Base-by-base conservation (phyloP, 139 green algal species). In the Coelastrella sp. region DNA sequence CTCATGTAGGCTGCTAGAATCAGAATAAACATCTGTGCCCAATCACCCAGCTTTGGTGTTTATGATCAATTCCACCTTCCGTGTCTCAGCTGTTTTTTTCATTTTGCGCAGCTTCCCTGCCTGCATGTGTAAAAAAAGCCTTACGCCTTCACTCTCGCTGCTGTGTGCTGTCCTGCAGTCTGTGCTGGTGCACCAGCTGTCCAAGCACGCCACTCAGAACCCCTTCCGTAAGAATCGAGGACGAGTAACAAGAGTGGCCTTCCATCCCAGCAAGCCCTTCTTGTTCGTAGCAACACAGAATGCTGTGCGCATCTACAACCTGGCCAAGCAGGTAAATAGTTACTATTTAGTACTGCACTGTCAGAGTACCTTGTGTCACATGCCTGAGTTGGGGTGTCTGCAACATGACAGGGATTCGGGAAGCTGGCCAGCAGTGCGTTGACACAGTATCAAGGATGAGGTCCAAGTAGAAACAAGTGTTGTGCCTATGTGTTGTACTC, bases 181-280 rank as follows among this genome's bases (percentile, higher is more conserved):
- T 1, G 96, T 99, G 67, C 76, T 99, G 51, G 95, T 99, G 67
- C 97, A 99, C 90, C 97, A 99, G 91, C 94, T 99, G 50, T 95
- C 90, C 21, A 91, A 91, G 66, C 82, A 90, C 27, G 77, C 83
- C 5, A 95, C 89, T 0, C 97, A 99, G 85, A 98, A 96, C 85
- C 97, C 97, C 2, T 99, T 99, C 91, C 89, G 92, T 50, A 98
- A 98, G 90, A 98, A 96, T 89, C 78, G 91, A 21, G 97, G 97
- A 17, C 88, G 92, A 11, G 94, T 99, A 59, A 71, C 88, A 59
- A 74, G 84, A 11, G 96, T 95, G 59, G 75, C 92, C 15, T 99
- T 99, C 91, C 97, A 99, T 91, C 96, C 97, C 5, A 75, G 86
- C 45, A 98, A 97, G 85, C 94, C 97, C 48, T 96, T 99, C 90